These are phyloP conservation scores for Tuber borchii DNA, from an alignment of 495 filamentous ascomycete species.

Conservation along the genomic window DNA sequence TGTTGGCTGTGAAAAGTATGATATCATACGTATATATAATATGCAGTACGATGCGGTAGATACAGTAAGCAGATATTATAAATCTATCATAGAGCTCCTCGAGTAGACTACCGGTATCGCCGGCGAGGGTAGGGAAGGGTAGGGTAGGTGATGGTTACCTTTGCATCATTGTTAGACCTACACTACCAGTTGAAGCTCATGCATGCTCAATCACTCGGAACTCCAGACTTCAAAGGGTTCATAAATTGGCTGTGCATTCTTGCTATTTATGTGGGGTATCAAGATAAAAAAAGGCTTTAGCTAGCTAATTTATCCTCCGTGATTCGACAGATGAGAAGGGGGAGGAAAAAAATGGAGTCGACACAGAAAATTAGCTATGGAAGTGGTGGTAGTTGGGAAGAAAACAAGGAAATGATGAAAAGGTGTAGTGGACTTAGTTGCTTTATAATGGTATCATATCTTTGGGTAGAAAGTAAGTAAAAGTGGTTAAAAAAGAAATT, in stretches of 20 bases:
- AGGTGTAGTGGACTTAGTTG: background rate
- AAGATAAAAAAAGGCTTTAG: background rate
- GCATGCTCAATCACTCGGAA: background rate
- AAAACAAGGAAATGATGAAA: background rate
- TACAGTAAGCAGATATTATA: background rate
- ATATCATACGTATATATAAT: background rate
- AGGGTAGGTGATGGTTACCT: background rate
- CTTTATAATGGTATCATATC: background rate
- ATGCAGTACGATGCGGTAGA: background rate
- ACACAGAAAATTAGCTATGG: background rate
- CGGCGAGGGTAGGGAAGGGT: too few relatives aligned
- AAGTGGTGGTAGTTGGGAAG: background rate
- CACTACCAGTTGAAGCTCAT: background rate
- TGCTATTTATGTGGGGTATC: background rate
- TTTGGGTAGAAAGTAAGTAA: background rate
- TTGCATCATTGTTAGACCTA: background rate
- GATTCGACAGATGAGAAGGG: background rate
- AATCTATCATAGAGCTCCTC: background rate
- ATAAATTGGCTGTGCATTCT: background rate
- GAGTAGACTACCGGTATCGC: background rate
- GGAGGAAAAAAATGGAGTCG: background rate
- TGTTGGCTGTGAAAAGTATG: background rate
- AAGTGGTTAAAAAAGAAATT: background rate
- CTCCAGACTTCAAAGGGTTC: background rate
- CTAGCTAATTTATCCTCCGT: background rate